Conservation (phyloP, 1,284 basidiomycete species). For the Papiliotrema nemorosa region DNA sequence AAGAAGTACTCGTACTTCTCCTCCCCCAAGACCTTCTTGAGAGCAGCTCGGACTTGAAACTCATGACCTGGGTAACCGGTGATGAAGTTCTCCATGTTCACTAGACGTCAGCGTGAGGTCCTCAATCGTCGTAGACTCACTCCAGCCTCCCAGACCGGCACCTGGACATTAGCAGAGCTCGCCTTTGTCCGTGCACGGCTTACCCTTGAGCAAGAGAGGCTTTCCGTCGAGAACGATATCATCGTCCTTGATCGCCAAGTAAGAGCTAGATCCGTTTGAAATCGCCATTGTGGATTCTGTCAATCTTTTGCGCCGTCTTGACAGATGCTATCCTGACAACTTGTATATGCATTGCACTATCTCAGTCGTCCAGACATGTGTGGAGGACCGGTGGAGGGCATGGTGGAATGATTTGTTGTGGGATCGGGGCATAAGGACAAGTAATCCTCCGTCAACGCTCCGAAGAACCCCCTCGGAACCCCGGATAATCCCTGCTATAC, state of each 20-base stretch:
- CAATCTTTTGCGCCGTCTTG: no score
- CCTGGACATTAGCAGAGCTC: conserved; percentile 9
- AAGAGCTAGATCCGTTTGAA: no score
- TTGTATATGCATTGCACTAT: no score
- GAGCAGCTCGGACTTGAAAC: conserved; percentile 62
- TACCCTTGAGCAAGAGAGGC: conserved; percentile 34
- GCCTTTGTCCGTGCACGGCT: background rate
- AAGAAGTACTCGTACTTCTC: conserved; percentile 74
- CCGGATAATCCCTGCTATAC: no score
- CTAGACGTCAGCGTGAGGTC: conserved; percentile 4
- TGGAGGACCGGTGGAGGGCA: no score
- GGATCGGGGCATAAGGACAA: no score
- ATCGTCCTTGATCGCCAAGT: conserved; percentile 6
- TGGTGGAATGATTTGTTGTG: no score
- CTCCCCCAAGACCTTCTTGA: conserved; percentile 62
- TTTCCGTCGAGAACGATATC: conserved; percentile 24
- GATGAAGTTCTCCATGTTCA: conserved; percentile 50
- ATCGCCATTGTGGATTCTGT: no score
- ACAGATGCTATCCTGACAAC: no score
- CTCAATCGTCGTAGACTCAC: conserved; percentile 13
- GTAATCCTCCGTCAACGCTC: no score
- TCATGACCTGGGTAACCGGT: conserved; percentile 45
- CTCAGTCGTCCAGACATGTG: no score
- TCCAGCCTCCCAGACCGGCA: conserved; percentile 46
- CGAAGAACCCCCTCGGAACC: no score